Base-by-base conservation (phyloP, 768 basidiomycete genomes). In the Phaeotremella fagi region DNA sequence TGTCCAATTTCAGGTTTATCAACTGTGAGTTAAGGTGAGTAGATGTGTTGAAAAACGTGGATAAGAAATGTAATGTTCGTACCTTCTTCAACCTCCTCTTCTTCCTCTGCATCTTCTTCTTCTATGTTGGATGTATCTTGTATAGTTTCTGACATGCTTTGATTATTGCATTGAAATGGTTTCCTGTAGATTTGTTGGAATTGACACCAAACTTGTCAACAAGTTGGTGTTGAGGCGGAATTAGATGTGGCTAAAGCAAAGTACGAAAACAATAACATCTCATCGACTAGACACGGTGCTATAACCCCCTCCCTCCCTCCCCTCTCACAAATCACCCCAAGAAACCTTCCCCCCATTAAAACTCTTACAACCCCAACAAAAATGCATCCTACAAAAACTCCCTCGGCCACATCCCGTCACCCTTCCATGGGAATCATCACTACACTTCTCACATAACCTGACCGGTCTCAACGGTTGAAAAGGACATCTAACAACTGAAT, bases 1-100 rank as follows among this genome's bases (percentile, higher is more conserved):
- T 82, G 79, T 7, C 90, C 90, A 48, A 99, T 55, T 50, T 78
- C 77, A 31, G 72, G 69, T 43, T 66, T 57, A 15, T 63, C 66
- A 42, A 37, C 25, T 46, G 25, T 50, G 15, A 12, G 37, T 11
- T 9, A 23, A 20, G 14, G 7, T 26, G 27, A 25, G 12, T 20
- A 45, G 44, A 9, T 50, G 15, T 4, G 37, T 11, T 9, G 15
- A 20, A 7, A 15, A 9, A 20, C 6, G 12, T 20, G 26, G 44
- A 9, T 23, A 45, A 7, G 23, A 23, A 28, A 24, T 23, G 44
- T 24, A 2, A 37, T 22, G 16, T n/a, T 18, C 35, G 6, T 15
- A 23, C 25, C 25, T 51, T 25, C 22, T 22, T 45, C 37, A 48
- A 54, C 47, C 33, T 44, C 45, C 29, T 45, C 45, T 31, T 29